phyloP scores from a whole-genome alignment of 495 filamentous ascomycete genomes.

The Cudoniella acicularis region DNA sequence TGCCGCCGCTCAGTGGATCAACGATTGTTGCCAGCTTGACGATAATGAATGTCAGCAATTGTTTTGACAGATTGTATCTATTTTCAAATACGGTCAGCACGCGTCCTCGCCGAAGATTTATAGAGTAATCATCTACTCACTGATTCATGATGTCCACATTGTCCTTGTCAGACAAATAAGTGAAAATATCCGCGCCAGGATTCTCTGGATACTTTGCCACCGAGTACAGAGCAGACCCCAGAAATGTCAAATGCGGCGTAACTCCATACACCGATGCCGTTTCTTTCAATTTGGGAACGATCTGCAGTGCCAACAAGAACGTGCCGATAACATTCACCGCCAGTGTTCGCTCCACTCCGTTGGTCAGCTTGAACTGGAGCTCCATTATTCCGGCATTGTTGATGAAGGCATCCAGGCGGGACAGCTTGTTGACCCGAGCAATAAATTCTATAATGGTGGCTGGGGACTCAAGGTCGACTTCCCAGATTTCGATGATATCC shows the following conservation, averaged over 20 bases:
- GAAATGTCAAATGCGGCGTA: conserved; percentile 6
- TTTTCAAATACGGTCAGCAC: too few relatives aligned
- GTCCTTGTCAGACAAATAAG: conserved; percentile 11
- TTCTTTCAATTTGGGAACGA: conserved; percentile 18
- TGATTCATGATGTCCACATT: conserved; percentile 15
- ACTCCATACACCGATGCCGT: background rate
- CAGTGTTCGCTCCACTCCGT: conserved; percentile 9
- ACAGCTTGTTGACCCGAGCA: conserved; percentile 3
- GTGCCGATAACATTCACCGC: conserved; percentile 20
- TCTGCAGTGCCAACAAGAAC: conserved; percentile 14
- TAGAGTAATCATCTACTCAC: background rate
- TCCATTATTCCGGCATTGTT: conserved; percentile 15
- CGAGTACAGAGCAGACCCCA: conserved; percentile 4
- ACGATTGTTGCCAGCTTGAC: conserved; percentile 14
- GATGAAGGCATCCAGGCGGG: conserved; percentile 14
- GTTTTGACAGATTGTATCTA: conserved; percentile 23
- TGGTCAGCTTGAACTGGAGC: background rate
- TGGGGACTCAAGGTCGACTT: conserved; percentile 44
- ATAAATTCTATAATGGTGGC: conserved; percentile 20
- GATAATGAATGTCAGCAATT: conserved; percentile 8
- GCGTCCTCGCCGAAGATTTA: too few relatives aligned
- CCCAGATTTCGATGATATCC: conserved; percentile 47
- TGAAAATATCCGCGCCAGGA: conserved; percentile 14
- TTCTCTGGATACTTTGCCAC: conserved; percentile 5
- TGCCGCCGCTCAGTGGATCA: background rate